phyloP scores from a whole-genome alignment of 2,329 filamentous ascomycete species.

The Fusarium buxicola region DNA sequence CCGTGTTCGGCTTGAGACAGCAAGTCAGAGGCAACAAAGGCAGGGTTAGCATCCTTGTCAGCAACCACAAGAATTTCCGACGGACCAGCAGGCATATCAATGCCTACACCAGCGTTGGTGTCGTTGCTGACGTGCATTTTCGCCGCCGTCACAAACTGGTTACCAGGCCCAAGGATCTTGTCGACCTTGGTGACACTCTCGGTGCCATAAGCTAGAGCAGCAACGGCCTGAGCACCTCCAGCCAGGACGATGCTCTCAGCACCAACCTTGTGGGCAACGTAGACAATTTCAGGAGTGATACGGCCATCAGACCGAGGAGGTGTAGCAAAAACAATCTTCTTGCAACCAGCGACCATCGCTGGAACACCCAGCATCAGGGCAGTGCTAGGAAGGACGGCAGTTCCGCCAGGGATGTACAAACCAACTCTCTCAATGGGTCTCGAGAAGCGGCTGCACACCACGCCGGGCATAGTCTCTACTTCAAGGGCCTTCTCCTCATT shows the following conservation, averaged over 20 bases:
- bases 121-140: conserved; percentile 99
- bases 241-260: conserved; percentile 96
- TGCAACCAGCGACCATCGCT: conserved; percentile 96
- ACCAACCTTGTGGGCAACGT: conserved; percentile 95
- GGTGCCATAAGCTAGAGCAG: conserved; percentile 97
- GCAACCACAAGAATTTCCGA: conserved; percentile 97
- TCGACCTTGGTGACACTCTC: conserved; percentile 96
- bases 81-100: conserved; percentile 98
- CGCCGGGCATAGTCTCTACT: conserved; percentile 98
- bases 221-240: conserved; percentile 94
- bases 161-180: conserved; percentile 97
- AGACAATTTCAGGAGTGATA: conserved; percentile 96
- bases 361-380: conserved; percentile 98
- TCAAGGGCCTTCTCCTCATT: conserved; percentile 83
- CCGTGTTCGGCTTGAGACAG: conserved; percentile 97
- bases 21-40: conserved; percentile 94
- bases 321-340: conserved; percentile 92
- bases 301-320: conserved; percentile 90
- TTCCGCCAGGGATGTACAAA: conserved; percentile 94
- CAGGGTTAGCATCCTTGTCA: conserved; percentile 87
- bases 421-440: conserved; percentile 96
- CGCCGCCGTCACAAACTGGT: conserved; percentile 97
- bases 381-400: conserved; percentile 95
- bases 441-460: conserved; percentile 92
- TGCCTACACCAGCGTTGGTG: conserved; percentile 92